These are phyloP conservation scores for Eucalyptus albens DNA, from an alignment of 345 rosid genomes.

Conservation along the genomic window DNA sequence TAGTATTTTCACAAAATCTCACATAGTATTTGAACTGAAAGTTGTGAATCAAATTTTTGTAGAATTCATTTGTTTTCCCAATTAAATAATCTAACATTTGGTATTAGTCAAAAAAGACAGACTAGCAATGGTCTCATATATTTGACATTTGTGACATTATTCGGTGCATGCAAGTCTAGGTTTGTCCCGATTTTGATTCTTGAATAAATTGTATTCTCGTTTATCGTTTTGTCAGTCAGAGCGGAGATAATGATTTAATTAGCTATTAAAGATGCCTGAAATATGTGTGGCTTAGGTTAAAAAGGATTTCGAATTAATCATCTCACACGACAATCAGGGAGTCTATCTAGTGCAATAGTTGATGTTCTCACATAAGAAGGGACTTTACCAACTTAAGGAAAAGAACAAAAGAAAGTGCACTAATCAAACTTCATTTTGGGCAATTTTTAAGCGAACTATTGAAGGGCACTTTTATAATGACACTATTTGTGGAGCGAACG, in stretches of 20 bases:
- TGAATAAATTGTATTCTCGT: background rate
- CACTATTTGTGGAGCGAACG: background rate
- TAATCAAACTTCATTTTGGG: background rate
- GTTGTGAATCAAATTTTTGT: too few relatives aligned
- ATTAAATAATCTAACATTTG: too few relatives aligned
- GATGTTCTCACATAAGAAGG: background rate
- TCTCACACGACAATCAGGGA: background rate
- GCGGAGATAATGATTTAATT: background rate
- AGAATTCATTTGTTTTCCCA: too few relatives aligned
- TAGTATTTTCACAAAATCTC: too few relatives aligned
- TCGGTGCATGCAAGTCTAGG: background rate
- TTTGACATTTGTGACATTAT: background rate
- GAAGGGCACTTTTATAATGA: background rate
- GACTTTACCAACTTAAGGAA: background rate
- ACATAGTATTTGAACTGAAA: fast-evolving
- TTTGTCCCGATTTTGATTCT: background rate
- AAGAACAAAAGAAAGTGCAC: background rate
- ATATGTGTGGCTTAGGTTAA: background rate
- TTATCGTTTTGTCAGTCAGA: background rate
- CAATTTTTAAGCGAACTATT: background rate
- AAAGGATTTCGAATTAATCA: background rate
- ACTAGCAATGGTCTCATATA: too few relatives aligned
- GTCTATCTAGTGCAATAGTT: background rate
- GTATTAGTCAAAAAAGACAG: too few relatives aligned
- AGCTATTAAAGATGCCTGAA: background rate